These are phyloP conservation scores for Telfairia occidentalis DNA, from an alignment of 331 rosid species.

Conservation along the genomic window DNA sequence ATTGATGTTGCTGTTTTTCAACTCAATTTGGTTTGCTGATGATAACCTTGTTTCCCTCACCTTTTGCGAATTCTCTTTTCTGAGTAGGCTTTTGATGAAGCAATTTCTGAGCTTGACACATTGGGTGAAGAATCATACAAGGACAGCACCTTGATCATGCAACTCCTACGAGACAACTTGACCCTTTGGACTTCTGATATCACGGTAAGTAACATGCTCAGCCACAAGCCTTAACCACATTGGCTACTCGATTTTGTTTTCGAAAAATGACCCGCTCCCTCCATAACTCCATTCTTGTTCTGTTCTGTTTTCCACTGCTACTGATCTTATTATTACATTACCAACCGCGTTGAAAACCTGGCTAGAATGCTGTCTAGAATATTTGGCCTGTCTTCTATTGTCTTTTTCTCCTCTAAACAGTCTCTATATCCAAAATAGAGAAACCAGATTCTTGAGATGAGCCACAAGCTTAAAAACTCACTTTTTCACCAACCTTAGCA, in stretches of 20 bases:
- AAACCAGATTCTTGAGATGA: background rate
- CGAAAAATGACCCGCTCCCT: background rate
- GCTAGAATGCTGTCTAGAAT: background rate
- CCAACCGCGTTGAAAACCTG: background rate
- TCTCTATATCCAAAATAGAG: constrained; percentile 3
- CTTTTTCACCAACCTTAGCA: too few species aligned
- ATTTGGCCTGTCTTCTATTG: background rate
- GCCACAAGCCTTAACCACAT: background rate
- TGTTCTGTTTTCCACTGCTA: background rate
- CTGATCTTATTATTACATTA: background rate
- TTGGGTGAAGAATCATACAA: constrained; percentile 93
- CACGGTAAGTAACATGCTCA: constrained; percentile 31
- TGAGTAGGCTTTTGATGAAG: constrained; percentile 84
- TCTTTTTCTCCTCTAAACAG: background rate
- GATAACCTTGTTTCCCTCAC: background rate
- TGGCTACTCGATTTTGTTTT: background rate
- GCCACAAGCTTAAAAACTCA: background rate
- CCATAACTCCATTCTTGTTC: background rate
- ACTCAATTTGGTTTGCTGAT: constrained; percentile 1
- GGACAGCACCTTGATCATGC: constrained; percentile 94
- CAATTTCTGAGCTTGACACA: constrained; percentile 84
- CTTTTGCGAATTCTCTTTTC: background rate
- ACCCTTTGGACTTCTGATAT: constrained; percentile 95
- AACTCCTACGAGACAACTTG: constrained; percentile 87
- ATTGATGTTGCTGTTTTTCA: background rate